Evolutionary conservation across 2,329 filamentous ascomycete genomes (phyloP).

Genomic region (Apiospora hydei): DNA sequence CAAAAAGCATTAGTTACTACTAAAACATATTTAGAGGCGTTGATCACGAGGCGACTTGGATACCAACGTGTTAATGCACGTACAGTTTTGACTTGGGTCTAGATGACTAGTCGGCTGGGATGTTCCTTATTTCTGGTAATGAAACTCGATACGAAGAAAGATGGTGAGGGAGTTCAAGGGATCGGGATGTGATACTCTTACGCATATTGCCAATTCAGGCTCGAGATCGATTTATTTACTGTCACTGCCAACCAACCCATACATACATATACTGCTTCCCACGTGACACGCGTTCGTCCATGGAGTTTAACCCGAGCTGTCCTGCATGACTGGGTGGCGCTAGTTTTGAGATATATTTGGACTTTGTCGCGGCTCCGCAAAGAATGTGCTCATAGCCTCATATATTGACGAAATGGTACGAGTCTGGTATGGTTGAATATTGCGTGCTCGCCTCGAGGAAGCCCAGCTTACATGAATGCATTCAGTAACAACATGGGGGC

Average conservation of each 20-base stretch:
- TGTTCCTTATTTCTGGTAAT: constrained; percentile 20
- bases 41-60: constrained; percentile 4
- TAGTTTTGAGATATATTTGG: not conserved
- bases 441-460: not conserved
- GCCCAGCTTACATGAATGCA: not conserved
- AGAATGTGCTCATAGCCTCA: not conserved
- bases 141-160: not conserved
- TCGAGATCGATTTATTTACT: not conserved
- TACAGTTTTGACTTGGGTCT: constrained; percentile 36
- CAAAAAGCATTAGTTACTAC: constrained; percentile 13
- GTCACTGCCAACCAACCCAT: not conserved
- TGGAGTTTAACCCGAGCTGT: not conserved
- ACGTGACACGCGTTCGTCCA: not conserved
- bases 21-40: constrained; percentile 10
- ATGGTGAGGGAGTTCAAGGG: not conserved
- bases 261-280: not conserved
- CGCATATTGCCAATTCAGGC: not conserved
- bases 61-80: constrained; percentile 23
- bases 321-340: not conserved
- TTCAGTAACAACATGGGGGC: too few species aligned
- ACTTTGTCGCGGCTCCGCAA: not conserved
- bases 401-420: not conserved
- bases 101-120: constrained; percentile 37
- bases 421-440: constrained; percentile 5
- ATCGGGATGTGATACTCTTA: not conserved